Percentiles rank a stretch among this genome's conserved stretches.
Conservation (phyloP, 768 basidiomycete species). For the Baorangia bicolor region DNA sequence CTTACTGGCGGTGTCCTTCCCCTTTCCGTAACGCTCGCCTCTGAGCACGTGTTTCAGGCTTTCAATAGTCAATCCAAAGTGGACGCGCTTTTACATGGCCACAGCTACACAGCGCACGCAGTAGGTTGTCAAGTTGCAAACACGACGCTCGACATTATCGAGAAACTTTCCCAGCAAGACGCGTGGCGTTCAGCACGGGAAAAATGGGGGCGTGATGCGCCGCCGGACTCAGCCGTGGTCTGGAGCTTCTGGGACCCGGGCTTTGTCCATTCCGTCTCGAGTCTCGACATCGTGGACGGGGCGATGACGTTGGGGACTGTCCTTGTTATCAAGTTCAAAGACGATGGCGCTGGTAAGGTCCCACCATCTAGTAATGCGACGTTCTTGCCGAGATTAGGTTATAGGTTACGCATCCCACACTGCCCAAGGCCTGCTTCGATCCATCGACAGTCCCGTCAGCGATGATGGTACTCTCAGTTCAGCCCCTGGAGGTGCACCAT, state of each 20-base stretch:
- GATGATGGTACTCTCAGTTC: conserved; percentile 33
- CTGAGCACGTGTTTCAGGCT: conserved; percentile 73
- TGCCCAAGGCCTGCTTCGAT: conserved; percentile 58
- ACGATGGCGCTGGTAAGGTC: conserved; percentile 49
- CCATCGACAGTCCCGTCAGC: conserved; percentile 40
- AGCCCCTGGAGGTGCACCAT: conserved; percentile 53
- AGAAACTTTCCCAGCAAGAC: conserved; percentile 44
- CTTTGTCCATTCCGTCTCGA: conserved; percentile 67
- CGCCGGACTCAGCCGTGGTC: conserved; percentile 29
- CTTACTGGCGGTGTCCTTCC: conserved; percentile 92
- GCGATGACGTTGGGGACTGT: conserved; percentile 89
- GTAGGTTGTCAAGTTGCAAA: conserved; percentile 92
- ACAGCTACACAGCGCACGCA: conserved; percentile 94
- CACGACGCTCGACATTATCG: conserved; percentile 68
- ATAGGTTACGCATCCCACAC: conserved; percentile 60
- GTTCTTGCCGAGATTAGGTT: neutral
- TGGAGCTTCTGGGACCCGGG: conserved; percentile 90
- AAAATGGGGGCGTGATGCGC: conserved; percentile 48
- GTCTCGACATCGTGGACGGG: conserved; percentile 54
- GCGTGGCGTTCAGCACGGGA: conserved; percentile 59
- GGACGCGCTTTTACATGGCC: conserved; percentile 90
- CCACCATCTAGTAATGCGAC: neutral
- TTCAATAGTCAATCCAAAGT: conserved; percentile 75
- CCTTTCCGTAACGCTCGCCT: conserved; percentile 80
- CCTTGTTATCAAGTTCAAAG: conserved; percentile 72